Evolutionary conservation across 805 yeast species (phyloP), one percentile per base, ranked within the genome.

Genomic region (Maudiozyma bulderi): DNA sequence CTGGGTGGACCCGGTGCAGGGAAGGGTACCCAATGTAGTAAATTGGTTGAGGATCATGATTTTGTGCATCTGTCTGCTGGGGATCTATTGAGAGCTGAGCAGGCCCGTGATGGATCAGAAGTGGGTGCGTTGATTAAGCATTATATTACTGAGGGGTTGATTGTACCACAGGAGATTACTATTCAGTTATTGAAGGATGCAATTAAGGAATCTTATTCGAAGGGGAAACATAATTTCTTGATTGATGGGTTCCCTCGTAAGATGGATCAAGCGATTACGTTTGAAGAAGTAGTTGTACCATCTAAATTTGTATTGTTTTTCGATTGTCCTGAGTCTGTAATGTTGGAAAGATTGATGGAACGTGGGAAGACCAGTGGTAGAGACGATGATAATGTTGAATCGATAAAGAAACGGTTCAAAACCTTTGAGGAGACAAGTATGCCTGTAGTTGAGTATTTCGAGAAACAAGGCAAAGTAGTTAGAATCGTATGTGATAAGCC

Each of bases 1-100:
- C 77, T 91, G 33, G 99, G 99, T 42, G 98, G 98, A 3, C 98
- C 98, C 5, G 98, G 98, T 20, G 86, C 95, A 31, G 98, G 99
- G 42, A 93, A 93, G 65, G 98, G 99, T 50, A 91, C 99, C 1
- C 99, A 91, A 69, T 87, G 97, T 72, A 84, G 82, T 33, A 86
- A 80, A 61, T 74, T 91, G 49, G 97, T 91, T 42, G 69, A 76
- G 20, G 86, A 89, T 58, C 84, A 78, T 64, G 81, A 82, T 14
- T 93, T 90, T 66, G 82, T 84, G 33, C 99, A 91, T 64, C 71
- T 91, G 42, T 82, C 95, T 38, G 99, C 99, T n/a, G 99, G 99
- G 44, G 99, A 91, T 65, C 76, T 93, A 57, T 74, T 91, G 57
- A 79, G 99, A 60, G 96, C 89, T 8, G 99, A 91, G 68, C 97